Evolutionary conservation across 805 yeast species (phyloP).

Genomic region (Candida mattraensis): DNA sequence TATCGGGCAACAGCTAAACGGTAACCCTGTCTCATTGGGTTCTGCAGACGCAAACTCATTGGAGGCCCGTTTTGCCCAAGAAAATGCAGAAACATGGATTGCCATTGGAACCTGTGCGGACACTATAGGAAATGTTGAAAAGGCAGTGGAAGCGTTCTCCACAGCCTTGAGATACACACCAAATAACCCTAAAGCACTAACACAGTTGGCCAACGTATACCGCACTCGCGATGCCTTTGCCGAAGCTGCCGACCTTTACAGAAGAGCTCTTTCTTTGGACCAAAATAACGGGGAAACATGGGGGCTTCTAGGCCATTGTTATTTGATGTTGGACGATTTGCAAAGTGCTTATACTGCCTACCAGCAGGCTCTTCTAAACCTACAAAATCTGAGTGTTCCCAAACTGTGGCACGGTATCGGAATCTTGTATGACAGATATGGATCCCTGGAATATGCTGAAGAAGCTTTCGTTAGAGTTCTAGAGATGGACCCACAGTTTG

Average conservation of each 20-base stretch:
- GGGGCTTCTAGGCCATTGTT: conserved; percentile 97
- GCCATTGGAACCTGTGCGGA: conserved; percentile 91
- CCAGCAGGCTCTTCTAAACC: conserved; percentile 90
- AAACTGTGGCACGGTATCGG: conserved; percentile 99
- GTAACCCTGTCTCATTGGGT: conserved; percentile 19
- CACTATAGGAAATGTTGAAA: conserved; percentile 80
- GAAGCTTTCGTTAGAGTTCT: conserved; percentile 96
- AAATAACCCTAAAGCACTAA: conserved; percentile 79
- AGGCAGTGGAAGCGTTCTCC: conserved; percentile 87
- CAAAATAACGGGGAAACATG: conserved; percentile 95
- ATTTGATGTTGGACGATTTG: conserved; percentile 92
- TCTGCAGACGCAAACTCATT: conserved; percentile 22
- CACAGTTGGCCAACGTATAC: conserved; percentile 84
- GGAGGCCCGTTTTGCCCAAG: conserved; percentile 38
- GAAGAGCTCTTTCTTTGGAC: conserved; percentile 75
- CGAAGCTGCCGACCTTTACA: conserved; percentile 92
- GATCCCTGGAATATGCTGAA: conserved; percentile 95
- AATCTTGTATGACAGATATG: conserved; percentile 92
- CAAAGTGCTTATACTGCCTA: conserved; percentile 95
- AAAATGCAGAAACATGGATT: conserved; percentile 83
- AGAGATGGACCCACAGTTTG: conserved; percentile 94
- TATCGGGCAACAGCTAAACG: conserved; percentile 22
- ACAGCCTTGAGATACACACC: conserved; percentile 85
- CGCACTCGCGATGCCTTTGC: conserved; percentile 87
- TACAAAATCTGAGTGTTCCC: conserved; percentile 93